Evolutionary conservation across 805 yeast genomes (phyloP).

Genomic region (Brettanomyces anomalus): DNA sequence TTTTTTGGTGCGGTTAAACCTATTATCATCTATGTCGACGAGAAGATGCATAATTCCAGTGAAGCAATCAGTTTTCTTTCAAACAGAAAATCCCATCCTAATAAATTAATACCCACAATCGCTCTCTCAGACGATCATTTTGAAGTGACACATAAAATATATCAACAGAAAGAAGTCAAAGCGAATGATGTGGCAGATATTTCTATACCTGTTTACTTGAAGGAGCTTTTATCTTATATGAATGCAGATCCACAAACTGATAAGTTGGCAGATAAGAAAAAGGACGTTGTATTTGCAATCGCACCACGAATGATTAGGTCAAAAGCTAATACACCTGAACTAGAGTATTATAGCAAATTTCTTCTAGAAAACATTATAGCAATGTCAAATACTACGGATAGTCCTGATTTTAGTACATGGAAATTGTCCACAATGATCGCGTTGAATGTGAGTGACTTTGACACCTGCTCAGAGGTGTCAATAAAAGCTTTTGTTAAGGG

Average conservation of each 20-base stretch:
- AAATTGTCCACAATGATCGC: constrained; percentile 59
- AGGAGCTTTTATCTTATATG: constrained; percentile 57
- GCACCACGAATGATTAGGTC: constrained; percentile 58
- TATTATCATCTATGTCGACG: background rate
- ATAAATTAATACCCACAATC: background rate
- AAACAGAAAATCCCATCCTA: background rate
- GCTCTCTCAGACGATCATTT: constrained; percentile 17
- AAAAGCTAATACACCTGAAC: constrained; percentile 57
- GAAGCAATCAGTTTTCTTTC: background rate
- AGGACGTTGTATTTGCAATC: constrained; percentile 34
- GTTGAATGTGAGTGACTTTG: constrained; percentile 41
- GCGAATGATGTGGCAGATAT: constrained; percentile 33
- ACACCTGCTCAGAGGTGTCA: constrained; percentile 34
- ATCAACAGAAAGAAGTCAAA: constrained; percentile 26
- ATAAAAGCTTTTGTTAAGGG: constrained; percentile 47
- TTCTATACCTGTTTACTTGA: constrained; percentile 55
- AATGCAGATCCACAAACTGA: constrained; percentile 34
- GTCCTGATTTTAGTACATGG: constrained; percentile 52
- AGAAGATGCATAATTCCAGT: background rate
- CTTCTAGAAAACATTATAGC: constrained; percentile 44
- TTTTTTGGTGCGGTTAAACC: constrained; percentile 5
- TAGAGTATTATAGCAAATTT: constrained; percentile 46
- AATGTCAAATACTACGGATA: constrained; percentile 47
- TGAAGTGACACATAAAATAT: no score
- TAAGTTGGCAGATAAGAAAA: constrained; percentile 40